phyloP scores from a whole-genome alignment of 177 flowering plant species.

The Vitis hybrid region DNA sequence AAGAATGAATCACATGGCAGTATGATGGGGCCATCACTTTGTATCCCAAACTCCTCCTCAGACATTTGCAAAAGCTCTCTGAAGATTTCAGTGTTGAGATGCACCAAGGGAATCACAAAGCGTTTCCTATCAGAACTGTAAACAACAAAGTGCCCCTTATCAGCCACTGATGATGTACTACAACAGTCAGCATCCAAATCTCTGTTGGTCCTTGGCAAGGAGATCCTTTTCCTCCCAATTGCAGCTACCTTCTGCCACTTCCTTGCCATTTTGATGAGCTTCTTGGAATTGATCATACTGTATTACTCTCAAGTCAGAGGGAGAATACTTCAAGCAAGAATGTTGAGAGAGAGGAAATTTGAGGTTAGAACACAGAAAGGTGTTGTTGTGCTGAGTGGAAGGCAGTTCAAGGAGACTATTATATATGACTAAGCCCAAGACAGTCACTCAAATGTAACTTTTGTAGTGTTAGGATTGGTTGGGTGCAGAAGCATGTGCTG shows the following conservation, averaged over 20 bases:
- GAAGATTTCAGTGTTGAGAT: neutral
- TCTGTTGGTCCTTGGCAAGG: neutral
- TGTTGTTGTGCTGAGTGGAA: conserved; percentile 1
- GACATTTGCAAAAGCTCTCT: conserved; percentile 5
- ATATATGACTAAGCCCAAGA: neutral
- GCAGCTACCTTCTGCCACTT: conserved; percentile 23
- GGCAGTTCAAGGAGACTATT: neutral
- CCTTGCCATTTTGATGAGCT: conserved; percentile 18
- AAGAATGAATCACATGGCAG: neutral
- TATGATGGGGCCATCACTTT: neutral
- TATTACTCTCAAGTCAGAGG: neutral
- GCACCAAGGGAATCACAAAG: neutral
- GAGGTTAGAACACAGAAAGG: neutral
- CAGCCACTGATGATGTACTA: conserved; percentile 10
- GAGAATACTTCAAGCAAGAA: neutral
- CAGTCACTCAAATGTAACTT: neutral
- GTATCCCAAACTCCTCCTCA: conserved; percentile 6
- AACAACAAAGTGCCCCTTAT: conserved; percentile 9
- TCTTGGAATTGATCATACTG: conserved; percentile 9
- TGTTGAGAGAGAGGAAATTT: neutral
- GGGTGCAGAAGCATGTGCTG: conserved; percentile 11
- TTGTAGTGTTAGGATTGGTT: neutral
- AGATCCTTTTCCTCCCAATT: conserved; percentile 9
- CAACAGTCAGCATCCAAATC: too few species aligned
- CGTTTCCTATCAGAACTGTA: neutral